These are phyloP conservation scores for Pyricularia grisea DNA, from an alignment of 2,329 filamentous ascomycete species.

Conservation along the genomic window DNA sequence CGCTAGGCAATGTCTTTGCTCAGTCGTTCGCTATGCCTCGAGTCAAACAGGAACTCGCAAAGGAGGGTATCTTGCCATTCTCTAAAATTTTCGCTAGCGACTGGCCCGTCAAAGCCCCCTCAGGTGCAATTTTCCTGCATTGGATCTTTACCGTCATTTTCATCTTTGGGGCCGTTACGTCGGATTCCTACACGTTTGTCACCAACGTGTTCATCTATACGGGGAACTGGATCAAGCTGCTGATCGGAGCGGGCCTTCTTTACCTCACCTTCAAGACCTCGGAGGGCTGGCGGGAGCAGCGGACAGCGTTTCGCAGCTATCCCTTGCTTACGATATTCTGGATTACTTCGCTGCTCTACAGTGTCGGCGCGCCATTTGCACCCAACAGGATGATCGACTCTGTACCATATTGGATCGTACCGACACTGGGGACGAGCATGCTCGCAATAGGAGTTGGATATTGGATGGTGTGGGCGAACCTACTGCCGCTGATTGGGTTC, in stretches of 20 bases:
- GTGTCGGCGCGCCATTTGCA: constrained; percentile 17
- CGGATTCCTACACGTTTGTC: constrained; percentile 20
- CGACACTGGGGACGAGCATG: constrained; percentile 29
- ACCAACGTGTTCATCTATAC: constrained; percentile 23
- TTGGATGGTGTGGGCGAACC: constrained; percentile 18
- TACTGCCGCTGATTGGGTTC: constrained; percentile 18
- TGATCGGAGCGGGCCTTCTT: constrained; percentile 17
- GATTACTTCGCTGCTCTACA: constrained; percentile 17
- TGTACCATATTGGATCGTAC: constrained; percentile 32
- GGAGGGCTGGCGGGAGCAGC: constrained; percentile 18
- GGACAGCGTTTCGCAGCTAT: constrained; percentile 18
- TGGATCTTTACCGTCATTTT: constrained; percentile 22
- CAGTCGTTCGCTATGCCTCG: constrained; percentile 21
- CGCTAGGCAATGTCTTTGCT: constrained; percentile 22
- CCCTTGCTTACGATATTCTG: constrained; percentile 19
- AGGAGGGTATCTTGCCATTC: constrained; percentile 23
- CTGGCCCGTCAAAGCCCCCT: constrained; percentile 22
- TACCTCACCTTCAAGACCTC: constrained; percentile 19
- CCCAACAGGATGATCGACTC: constrained; percentile 9
- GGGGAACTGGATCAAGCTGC: constrained; percentile 22
- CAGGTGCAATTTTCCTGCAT: constrained; percentile 23
- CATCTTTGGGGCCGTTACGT: constrained; percentile 18
- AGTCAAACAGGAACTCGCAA: constrained; percentile 26
- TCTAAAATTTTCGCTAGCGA: constrained; percentile 24
- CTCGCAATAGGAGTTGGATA: constrained; percentile 25